A percentile compares a stretch with the other conserved stretches of the same genome.
Evolutionary conservation across 164 flowering plant genomes (phyloP).

Genomic region (Magnolia kwangsiensis): DNA sequence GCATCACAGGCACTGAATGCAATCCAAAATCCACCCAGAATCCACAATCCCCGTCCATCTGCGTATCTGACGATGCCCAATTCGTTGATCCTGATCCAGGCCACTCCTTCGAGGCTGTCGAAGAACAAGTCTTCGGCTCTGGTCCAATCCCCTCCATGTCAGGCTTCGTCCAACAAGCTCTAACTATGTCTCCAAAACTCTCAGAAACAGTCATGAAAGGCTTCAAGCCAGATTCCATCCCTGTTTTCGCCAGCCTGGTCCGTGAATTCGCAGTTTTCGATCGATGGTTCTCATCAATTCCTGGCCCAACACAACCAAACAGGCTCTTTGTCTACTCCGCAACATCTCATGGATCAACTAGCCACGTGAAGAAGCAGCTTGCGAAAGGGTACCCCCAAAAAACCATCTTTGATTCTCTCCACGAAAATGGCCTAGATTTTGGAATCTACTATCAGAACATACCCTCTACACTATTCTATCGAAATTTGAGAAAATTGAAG

Average conservation of each 20-base stretch:
- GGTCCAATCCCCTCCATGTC: slow-evolving; percentile 51
- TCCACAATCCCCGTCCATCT: slow-evolving; percentile 29
- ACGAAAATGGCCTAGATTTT: slow-evolving; percentile 53
- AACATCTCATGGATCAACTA: slow-evolving; percentile 84
- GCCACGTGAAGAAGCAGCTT: slow-evolving; percentile 65
- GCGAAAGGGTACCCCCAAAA: slow-evolving; percentile 77
- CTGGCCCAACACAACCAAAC: slow-evolving; percentile 94
- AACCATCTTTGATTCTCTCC: slow-evolving; percentile 80
- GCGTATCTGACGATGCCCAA: slow-evolving; percentile 64
- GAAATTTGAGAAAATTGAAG: slow-evolving; percentile 78
- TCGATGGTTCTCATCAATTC: slow-evolving; percentile 83
- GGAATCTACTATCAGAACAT: slow-evolving; percentile 74
- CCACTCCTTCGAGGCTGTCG: slow-evolving; percentile 65
- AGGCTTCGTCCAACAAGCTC: slow-evolving; percentile 78
- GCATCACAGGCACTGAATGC: slow-evolving; percentile 71
- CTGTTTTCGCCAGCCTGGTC: slow-evolving; percentile 59
- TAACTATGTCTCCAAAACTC: slow-evolving; percentile 48
- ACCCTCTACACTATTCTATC: slow-evolving; percentile 71
- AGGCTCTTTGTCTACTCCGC: slow-evolving; percentile 85
- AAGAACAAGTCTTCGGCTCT: slow-evolving; percentile 61
- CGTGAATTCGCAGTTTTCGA: slow-evolving; percentile 70
- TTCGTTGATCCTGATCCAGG: slow-evolving; percentile 84
- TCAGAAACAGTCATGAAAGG: slow-evolving; percentile 84
- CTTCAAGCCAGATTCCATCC: slow-evolving; percentile 64
- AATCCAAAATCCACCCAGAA: slow-evolving; percentile 41